phyloP scores from a whole-genome alignment of 306 rosid species.

The Glycine latifolia region DNA sequence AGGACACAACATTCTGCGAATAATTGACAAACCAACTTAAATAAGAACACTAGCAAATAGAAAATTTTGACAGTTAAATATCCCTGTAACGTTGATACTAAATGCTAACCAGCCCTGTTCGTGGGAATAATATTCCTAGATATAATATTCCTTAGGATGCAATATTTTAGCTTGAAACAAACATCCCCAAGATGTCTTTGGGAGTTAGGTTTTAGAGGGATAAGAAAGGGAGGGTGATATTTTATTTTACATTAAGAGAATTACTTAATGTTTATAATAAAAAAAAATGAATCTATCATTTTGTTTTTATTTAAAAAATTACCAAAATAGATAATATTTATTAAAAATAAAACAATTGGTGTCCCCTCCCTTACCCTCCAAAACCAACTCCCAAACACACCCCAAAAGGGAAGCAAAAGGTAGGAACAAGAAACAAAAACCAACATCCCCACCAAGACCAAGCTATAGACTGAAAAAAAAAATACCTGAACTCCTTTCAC shows the following conservation, averaged over 20 bases:
- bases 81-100: not conserved
- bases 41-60: not conserved
- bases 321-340: not conserved
- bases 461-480: not conserved
- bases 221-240: not conserved
- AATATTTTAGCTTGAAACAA: too few relatives aligned
- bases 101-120: too few relatives aligned
- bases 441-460: not conserved
- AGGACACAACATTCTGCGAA: not conserved
- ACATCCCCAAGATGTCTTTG: not conserved
- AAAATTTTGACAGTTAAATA: slow-evolving; percentile 1
- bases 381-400: too few relatives aligned
- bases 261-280: too few relatives aligned
- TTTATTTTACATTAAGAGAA: not conserved
- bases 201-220: not conserved
- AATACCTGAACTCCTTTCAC: slow-evolving; percentile 95
- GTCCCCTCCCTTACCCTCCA: not conserved
- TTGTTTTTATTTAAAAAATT: too few relatives aligned
- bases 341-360: not conserved
- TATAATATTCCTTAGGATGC: not conserved
- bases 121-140: not conserved
- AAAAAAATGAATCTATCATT: too few relatives aligned
- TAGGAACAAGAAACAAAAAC: slow-evolving; percentile 26
- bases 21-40: too few relatives aligned
- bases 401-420: not conserved